phyloP scores from a whole-genome alignment of 2,329 filamentous ascomycete genomes.

The Paradendryphiella salina region DNA sequence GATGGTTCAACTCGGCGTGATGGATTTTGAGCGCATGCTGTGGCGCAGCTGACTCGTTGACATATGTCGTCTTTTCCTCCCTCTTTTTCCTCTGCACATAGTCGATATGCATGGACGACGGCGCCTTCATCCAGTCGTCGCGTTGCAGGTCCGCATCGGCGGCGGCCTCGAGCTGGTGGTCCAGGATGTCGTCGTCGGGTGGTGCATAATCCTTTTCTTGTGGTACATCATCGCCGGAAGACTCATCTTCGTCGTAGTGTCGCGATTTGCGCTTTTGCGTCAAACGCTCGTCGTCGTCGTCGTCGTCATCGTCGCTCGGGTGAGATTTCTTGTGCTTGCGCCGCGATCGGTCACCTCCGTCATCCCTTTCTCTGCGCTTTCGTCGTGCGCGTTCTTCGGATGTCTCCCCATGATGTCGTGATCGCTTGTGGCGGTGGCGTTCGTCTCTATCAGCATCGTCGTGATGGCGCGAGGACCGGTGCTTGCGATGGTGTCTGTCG shows the following conservation, averaged over 20 bases:
- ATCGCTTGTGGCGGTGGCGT: constrained; percentile 66
- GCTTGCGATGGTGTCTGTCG: constrained; percentile 47
- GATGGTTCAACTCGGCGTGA: constrained; percentile 76
- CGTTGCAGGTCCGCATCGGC: constrained; percentile 58
- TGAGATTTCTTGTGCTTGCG: constrained; percentile 38
- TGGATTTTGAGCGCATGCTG: constrained; percentile 74
- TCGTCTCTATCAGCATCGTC: constrained; percentile 53
- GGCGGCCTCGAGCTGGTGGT: constrained; percentile 47
- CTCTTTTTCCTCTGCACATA: constrained; percentile 69
- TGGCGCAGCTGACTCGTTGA: constrained; percentile 54
- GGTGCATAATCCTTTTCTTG: constrained; percentile 52
- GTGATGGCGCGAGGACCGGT: constrained; percentile 51
- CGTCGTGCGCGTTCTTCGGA: constrained; percentile 49
- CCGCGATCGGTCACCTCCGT: constrained; percentile 40
- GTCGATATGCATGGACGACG: constrained; percentile 79
- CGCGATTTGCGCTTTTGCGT: constrained; percentile 40
- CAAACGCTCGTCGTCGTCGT: constrained; percentile 42
- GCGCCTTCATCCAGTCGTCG: constrained; percentile 94
- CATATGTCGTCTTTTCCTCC: constrained; percentile 49
- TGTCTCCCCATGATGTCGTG: constrained; percentile 56
- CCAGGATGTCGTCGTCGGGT: constrained; percentile 51
- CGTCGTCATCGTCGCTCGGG: constrained; percentile 43
- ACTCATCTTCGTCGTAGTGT: constrained; percentile 40
- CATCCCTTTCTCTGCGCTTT: constrained; percentile 50
- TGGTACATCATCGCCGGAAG: constrained; percentile 38